Evolutionary conservation across 2,329 filamentous ascomycete genomes (phyloP).

Genomic region (Penicillium capsulatum): DNA sequence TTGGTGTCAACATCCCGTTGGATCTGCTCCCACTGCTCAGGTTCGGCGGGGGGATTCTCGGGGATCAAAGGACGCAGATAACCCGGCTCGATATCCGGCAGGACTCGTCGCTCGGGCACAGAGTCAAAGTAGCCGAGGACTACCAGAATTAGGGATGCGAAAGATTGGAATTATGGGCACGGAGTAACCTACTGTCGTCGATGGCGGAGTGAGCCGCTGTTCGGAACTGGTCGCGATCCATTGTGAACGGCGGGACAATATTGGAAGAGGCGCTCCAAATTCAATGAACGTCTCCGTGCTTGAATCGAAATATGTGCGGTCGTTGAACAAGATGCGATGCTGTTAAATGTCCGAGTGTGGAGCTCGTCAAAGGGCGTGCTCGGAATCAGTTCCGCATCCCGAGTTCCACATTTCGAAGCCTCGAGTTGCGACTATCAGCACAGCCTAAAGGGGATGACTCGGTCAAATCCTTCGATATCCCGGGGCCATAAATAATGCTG

Average conservation of each 20-base stretch:
- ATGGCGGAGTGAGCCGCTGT: constrained; percentile 71
- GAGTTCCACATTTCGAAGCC: too few species aligned
- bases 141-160: constrained; percentile 36
- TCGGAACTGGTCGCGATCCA: constrained; percentile 77
- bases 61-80: constrained; percentile 81
- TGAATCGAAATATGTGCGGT: too few species aligned
- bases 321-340: too few species aligned
- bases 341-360: too few species aligned
- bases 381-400: too few species aligned
- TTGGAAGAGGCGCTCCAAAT: too few species aligned
- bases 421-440: too few species aligned
- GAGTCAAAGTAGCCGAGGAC: constrained; percentile 81
- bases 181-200: constrained; percentile 66
- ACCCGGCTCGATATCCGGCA: constrained; percentile 75
- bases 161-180: not conserved
- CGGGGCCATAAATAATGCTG: too few species aligned
- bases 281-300: too few species aligned
- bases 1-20: constrained; percentile 77
- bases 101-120: constrained; percentile 64
- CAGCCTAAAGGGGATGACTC: too few species aligned
- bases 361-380: too few species aligned
- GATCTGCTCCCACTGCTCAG: constrained; percentile 71
- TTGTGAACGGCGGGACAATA: constrained; percentile 41
- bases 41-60: constrained; percentile 58
- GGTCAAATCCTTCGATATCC: too few species aligned